phyloP scores from a whole-genome alignment of 176 grass and related monocot species.

The Hordeum marinum region DNA sequence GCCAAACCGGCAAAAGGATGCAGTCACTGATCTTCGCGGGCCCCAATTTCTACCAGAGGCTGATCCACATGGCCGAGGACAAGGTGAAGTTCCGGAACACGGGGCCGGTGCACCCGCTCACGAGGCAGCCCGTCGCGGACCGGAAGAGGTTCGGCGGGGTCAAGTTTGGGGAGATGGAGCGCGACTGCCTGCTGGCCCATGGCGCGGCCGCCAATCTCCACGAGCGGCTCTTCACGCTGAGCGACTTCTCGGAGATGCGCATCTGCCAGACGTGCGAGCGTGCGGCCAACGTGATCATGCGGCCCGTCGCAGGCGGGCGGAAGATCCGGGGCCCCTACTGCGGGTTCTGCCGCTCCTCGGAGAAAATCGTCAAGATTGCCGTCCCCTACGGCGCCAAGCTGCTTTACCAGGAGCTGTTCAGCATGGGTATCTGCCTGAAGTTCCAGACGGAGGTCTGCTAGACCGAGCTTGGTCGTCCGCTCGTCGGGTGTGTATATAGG shows the following conservation, averaged over 20 bases:
- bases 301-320: constrained; percentile 40
- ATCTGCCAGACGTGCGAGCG: constrained; percentile 61
- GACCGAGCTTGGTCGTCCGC: not conserved
- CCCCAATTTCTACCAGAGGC: constrained; percentile 84
- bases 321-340: constrained; percentile 81
- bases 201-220: constrained; percentile 84
- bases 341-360: constrained; percentile 57
- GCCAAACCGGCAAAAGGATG: constrained; percentile 76
- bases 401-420: constrained; percentile 91
- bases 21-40: constrained; percentile 77
- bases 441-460: constrained; percentile 79
- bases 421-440: constrained; percentile 91
- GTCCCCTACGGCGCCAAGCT: constrained; percentile 86
- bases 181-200: constrained; percentile 87
- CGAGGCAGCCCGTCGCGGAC: constrained; percentile 77
- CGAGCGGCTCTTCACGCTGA: constrained; percentile 80
- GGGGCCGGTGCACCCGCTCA: constrained; percentile 83
- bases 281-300: constrained; percentile 72
- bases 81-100: constrained; percentile 99
- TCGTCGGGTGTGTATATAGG: constrained; percentile 22
- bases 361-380: constrained; percentile 70
- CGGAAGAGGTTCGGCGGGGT: constrained; percentile 87
- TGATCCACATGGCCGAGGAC: constrained; percentile 91
- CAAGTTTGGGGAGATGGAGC: constrained; percentile 96
- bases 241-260: constrained; percentile 83